Percentiles rank a stretch among this genome's conserved stretches.
phyloP scores from a whole-genome alignment of 345 rosid genomes.

The Isatis tinctoria region DNA sequence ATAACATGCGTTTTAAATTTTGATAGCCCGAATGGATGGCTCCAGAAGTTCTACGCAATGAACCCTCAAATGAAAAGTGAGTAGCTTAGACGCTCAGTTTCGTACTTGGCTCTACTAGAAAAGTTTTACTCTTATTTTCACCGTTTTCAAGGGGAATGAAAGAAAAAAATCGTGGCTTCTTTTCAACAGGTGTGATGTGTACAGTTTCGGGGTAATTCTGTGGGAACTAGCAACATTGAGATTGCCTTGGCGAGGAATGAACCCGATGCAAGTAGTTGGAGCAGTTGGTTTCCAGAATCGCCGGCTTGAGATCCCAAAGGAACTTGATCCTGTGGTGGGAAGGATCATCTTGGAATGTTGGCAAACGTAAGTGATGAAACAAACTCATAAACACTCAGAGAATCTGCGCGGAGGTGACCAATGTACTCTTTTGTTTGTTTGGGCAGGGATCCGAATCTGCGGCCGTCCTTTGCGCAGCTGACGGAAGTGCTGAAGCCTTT shows the following conservation, averaged over 20 bases:
- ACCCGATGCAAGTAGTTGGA: constrained; percentile 99
- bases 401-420: background rate
- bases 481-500: constrained; percentile 71
- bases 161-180: background rate
- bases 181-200: constrained; percentile 82
- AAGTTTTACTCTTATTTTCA: background rate
- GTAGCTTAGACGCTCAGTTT: constrained; percentile 29
- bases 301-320: constrained; percentile 93
- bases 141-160: background rate
- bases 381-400: background rate
- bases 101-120: background rate
- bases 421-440: background rate
- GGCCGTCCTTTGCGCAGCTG: constrained; percentile 86
- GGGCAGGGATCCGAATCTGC: constrained; percentile 78
- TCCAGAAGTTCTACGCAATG: constrained; percentile 96
- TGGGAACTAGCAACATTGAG: constrained; percentile 98
- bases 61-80: constrained; percentile 95
- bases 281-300: constrained; percentile 99
- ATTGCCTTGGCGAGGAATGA: constrained; percentile 98
- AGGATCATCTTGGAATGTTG: constrained; percentile 89
- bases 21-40: constrained; percentile 99
- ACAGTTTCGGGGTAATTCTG: constrained; percentile 93
- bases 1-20: constrained; percentile 27
- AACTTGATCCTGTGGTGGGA: constrained; percentile 84
- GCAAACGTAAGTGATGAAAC: constrained; percentile 70